A percentile compares a stretch with the other conserved stretches of the same genome.
These are phyloP conservation scores for Stenogyne calaminthoides DNA, from an alignment of 305 asterid genomes.

Conservation along the genomic window DNA sequence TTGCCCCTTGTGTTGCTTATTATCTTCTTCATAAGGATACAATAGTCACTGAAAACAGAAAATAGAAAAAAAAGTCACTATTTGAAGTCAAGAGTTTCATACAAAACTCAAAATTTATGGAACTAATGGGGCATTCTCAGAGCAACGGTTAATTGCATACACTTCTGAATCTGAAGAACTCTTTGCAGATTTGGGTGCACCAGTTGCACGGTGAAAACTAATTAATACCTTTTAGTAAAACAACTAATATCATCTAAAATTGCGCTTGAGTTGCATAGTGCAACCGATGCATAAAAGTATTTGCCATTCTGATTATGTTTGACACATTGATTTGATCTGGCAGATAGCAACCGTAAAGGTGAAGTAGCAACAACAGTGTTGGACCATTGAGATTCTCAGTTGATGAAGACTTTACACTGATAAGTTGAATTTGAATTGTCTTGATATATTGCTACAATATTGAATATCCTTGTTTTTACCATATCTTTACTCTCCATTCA, in stretches of 20 bases:
- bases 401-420: neutral
- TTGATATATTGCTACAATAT: neutral
- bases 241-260: too few species aligned
- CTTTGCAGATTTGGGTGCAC: neutral
- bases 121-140: neutral
- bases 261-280: too few species aligned
- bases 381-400: constrained; percentile 7
- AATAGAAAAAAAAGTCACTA: neutral
- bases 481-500: neutral
- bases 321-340: neutral
- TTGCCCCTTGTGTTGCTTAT: neutral
- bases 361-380: constrained; percentile 13
- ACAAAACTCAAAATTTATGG: neutral
- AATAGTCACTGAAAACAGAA: too few species aligned
- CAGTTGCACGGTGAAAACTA: too few species aligned
- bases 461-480: neutral
- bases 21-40: neutral
- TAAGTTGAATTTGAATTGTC: constrained; percentile 12
- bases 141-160: neutral
- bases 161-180: neutral
- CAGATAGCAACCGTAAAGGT: constrained; percentile 19
- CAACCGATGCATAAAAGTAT: too few species aligned
- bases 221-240: too few species aligned
- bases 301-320: neutral
- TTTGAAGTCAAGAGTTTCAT: neutral